Base-by-base conservation (phyloP, 164 flowering plant species). In the Paratinospora sagittata region DNA sequence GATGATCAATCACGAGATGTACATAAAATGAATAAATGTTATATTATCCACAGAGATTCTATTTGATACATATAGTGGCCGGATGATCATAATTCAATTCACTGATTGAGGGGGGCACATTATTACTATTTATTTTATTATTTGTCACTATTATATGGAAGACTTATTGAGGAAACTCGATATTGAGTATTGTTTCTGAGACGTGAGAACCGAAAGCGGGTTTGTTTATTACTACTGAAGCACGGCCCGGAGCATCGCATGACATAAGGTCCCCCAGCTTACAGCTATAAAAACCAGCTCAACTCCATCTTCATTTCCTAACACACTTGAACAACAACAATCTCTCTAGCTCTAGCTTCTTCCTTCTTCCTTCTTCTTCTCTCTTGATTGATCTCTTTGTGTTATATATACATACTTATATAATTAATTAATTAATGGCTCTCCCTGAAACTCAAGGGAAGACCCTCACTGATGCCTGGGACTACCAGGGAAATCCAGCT, bases 401-500 rank as follows among this genome's bases (percentile, higher is more conserved):
- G n/a, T n/a, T n/a, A n/a, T n/a, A n/a, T n/a, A n/a, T n/a, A n/a
- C n/a, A n/a, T n/a, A n/a, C n/a, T n/a, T n/a, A n/a, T n/a, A n/a
- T n/a, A n/a, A n/a, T n/a, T 30, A 30, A 30, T 30, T 30, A 30
- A 30, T 30, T 30, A 14, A 85, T 82, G 85, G 27, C 70, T 41
- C 85, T 81, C 57, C 87, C 88, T 43, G 69, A 79, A 78, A 73
- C 81, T 3, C 73, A 78, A 26, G 84, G 79, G 4, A 79, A 85
- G 27, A 81, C 81, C 55, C 80, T 87, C 77, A 76, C 82, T 13
- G 97, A 90, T 80, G 98, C 93, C 61, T 89, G 91, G 92, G 91
- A 92, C 82, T 89, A 80, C 83, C 86, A 87, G 61, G 97, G 97
- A 72, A 84, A 84, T 36, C 93, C 86, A 0, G 88, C 97, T 55